Percentiles rank a stretch among this genome's conserved stretches.
These are phyloP conservation scores for Talaromyces sp. DNA, from an alignment of 2,329 filamentous ascomycete species.

Conservation along the genomic window DNA sequence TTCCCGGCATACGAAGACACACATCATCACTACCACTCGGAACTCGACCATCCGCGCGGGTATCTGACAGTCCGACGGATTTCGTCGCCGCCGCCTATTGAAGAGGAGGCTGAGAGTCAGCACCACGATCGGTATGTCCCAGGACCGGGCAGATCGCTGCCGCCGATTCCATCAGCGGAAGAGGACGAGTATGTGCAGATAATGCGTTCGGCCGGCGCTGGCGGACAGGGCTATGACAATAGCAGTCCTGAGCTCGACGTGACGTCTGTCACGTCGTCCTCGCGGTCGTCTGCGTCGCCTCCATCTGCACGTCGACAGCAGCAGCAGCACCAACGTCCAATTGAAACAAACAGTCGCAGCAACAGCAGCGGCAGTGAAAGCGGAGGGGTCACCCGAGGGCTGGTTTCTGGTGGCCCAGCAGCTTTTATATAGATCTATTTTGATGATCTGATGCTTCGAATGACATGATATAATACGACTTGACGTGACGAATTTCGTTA, in stretches of 20 bases:
- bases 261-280: conserved; percentile 20
- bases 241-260: conserved; percentile 19
- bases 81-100: conserved; percentile 6
- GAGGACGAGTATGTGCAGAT: background rate
- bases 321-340: conserved; percentile 1
- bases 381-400: conserved; percentile 2
- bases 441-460: background rate
- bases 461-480: background rate
- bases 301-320: conserved; percentile 10
- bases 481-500: background rate
- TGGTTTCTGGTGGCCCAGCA: conserved; percentile 2
- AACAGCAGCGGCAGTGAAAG: conserved; percentile 11
- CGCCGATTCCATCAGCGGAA: conserved; percentile 8
- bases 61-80: conserved; percentile 11
- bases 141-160: conserved; percentile 17
- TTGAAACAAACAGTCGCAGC: conserved; percentile 5
- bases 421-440: conserved; percentile 8
- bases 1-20: conserved; percentile 26
- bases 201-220: background rate
- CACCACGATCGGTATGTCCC: background rate
- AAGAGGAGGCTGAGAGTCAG: background rate
- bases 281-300: conserved; percentile 18
- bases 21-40: conserved; percentile 17
- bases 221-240: conserved; percentile 10
- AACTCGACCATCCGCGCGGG: conserved; percentile 8